Conservation (phyloP, 495 filamentous ascomycete genomes). For the Podospora comata region DNA sequence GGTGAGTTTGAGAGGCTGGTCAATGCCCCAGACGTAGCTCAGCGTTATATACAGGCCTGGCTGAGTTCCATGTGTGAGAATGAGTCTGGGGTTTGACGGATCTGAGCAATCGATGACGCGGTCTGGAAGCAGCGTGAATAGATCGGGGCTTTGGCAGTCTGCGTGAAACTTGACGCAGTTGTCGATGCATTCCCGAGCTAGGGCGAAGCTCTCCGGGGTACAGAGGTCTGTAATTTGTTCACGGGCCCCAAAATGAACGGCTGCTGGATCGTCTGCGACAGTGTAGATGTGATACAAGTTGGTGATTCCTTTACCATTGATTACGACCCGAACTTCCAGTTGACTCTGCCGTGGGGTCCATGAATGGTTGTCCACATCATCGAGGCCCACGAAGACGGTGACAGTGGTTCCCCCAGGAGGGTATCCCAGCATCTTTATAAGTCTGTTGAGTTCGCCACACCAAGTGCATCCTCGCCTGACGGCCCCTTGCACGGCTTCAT, state of each 20-base stretch:
- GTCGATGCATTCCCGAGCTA: neutral
- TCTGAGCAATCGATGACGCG: slow-evolving; percentile 1
- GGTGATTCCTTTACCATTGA: neutral
- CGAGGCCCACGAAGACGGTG: neutral
- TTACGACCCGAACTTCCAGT: neutral
- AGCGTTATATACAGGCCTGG: neutral
- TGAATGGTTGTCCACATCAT: neutral
- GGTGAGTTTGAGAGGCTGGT: neutral
- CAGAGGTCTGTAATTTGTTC: neutral
- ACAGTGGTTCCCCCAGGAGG: neutral
- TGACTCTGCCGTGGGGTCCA: neutral
- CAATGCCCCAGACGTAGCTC: neutral
- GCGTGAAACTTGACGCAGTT: neutral
- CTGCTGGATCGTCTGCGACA: neutral
- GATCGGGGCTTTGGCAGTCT: neutral
- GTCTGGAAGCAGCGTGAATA: neutral
- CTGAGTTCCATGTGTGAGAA: neutral
- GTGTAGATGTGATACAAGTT: neutral
- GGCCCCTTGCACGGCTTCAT: neutral
- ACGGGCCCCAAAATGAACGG: neutral
- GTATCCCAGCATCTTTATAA: neutral
- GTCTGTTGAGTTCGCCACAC: neutral
- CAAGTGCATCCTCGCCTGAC: neutral
- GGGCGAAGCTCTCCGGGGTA: neutral
- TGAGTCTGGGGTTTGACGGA: neutral